phyloP scores from a whole-genome alignment of 495 filamentous ascomycete species.

The Neurospora discreta region DNA sequence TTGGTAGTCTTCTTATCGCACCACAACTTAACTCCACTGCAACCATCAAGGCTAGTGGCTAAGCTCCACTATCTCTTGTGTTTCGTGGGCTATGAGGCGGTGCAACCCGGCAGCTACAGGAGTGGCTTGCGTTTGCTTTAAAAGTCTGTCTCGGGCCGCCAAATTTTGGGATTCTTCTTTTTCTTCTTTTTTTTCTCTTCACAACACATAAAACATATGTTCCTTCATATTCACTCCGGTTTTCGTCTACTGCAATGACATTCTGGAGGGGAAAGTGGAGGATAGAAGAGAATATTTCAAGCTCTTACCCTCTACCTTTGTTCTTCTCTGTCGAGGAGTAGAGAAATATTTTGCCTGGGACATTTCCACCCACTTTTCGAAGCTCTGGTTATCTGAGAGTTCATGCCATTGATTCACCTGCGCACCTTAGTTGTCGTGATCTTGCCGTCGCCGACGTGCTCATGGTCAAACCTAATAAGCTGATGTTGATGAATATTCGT shows the following conservation, averaged over 20 bases:
- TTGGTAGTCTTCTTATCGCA: not conserved
- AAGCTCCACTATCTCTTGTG: not conserved
- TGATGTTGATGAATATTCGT: not conserved
- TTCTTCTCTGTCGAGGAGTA: slow-evolving; percentile 24
- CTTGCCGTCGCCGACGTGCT: not conserved
- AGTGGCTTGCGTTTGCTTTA: not conserved
- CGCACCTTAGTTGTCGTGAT: not conserved
- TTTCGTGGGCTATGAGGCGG: not conserved
- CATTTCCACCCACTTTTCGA: slow-evolving; percentile 10
- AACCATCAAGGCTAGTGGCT: not conserved
- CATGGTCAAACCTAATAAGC: not conserved
- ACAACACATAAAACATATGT: slow-evolving; percentile 44
- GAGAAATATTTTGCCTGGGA: slow-evolving; percentile 38
- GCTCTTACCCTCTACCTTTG: slow-evolving; percentile 40
- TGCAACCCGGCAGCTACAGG: not conserved
- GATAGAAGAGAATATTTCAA: slow-evolving; percentile 45
- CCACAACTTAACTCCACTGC: not conserved
- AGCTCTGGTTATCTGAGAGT: not conserved
- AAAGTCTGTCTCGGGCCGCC: slow-evolving; percentile 1
- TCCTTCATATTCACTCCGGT: slow-evolving; percentile 80
- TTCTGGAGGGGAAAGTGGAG: slow-evolving; percentile 69
- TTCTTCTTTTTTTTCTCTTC: slow-evolving; percentile 32
- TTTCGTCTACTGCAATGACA: slow-evolving; percentile 46
- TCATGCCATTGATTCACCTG: not conserved
- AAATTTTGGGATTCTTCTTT: slow-evolving; percentile 3